Base-by-base conservation (phyloP, 352 stramenopile genomes). In the Globisporangium middletonii region DNA sequence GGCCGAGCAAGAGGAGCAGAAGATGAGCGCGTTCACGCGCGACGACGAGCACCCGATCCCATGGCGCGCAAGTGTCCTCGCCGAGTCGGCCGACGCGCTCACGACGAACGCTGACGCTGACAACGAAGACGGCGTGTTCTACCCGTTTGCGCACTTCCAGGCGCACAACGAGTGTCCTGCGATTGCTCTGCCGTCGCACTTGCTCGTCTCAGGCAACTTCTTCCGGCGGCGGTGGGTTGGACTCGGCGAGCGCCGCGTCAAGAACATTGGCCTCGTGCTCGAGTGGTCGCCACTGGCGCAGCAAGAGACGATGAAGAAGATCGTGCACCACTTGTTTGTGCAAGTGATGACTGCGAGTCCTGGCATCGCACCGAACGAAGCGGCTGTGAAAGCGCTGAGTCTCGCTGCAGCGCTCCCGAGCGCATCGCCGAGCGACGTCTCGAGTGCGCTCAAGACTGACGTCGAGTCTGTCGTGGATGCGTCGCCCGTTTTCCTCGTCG, bases 21-120 rank as follows among this genome's bases (percentile, higher is more conserved):
- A 96, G 60, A 96, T 96, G 88, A 96, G 83, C 51, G 83, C 83
- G 37, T 97, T 94, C 61, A 92, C 85, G 15, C 84, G 88, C 50
- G 86, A 96, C 58, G 88, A 96, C 37, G 88, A 96, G 59, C 77
- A 92, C 48, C 86, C 84, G 23, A 88, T 92, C 33, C 83, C 85
- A 13, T 97, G 89, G 89, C 75, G 62, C 8, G 69, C 83, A 0
- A 64, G 53, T 13, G 62, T 87, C 35, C 62, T 94, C 19, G 62
- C 64, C 15, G 52, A 64, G n/a, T 15, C 57, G 9, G 61, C 57
- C 2, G 38, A 48, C 13, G 28, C 51, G 2, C 16, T 42, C 12
- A 50, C 48, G 15, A 19, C 0, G 7, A 19, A 15, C 12, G 37
- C 1, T 1, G n/a, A 28, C 1, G 23, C 23, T 2, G 9, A 37